Percentiles rank a stretch among this genome's conserved stretches.
Conservation (phyloP, 495 filamentous ascomycete genomes). For the Lasiosphaeriaceae sp. region DNA sequence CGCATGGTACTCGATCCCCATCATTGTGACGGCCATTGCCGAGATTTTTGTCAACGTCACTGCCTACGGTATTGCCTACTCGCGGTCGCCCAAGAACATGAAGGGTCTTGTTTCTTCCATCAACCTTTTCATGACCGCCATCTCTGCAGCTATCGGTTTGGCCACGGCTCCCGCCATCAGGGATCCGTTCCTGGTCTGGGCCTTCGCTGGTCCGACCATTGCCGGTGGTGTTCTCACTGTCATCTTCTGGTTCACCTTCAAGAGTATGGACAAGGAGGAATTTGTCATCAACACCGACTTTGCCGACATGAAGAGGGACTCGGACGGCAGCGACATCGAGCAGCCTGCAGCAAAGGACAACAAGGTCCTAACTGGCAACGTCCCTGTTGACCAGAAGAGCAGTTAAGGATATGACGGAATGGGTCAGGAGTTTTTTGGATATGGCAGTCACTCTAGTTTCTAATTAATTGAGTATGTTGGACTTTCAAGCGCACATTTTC, state of each 20-base stretch:
- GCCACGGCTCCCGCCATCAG: conserved; percentile 52
- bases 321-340: conserved; percentile 41
- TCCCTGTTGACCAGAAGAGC: neutral
- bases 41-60: conserved; percentile 70
- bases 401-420: too few relatives aligned
- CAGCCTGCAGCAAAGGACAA: neutral
- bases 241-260: conserved; percentile 47
- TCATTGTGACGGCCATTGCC: conserved; percentile 52
- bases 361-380: neutral
- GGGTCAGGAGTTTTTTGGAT: too few relatives aligned
- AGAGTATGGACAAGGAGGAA: conserved; percentile 42
- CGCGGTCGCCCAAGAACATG: conserved; percentile 65
- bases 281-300: conserved; percentile 38
- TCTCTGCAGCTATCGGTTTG: conserved; percentile 55
- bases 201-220: conserved; percentile 48
- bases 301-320: conserved; percentile 32
- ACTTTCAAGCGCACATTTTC: too few relatives aligned
- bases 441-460: too few relatives aligned
- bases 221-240: conserved; percentile 36
- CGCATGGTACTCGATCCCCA: conserved; percentile 41
- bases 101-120: conserved; percentile 58
- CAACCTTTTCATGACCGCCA: conserved; percentile 53
- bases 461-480: too few relatives aligned
- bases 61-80: conserved; percentile 66
- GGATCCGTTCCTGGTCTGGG: conserved; percentile 58